Evolutionary conservation across 139 green algal genomes (phyloP), one percentile per base, ranked within the genome.

Genomic region (Chlamydomonas sphaeroides): DNA sequence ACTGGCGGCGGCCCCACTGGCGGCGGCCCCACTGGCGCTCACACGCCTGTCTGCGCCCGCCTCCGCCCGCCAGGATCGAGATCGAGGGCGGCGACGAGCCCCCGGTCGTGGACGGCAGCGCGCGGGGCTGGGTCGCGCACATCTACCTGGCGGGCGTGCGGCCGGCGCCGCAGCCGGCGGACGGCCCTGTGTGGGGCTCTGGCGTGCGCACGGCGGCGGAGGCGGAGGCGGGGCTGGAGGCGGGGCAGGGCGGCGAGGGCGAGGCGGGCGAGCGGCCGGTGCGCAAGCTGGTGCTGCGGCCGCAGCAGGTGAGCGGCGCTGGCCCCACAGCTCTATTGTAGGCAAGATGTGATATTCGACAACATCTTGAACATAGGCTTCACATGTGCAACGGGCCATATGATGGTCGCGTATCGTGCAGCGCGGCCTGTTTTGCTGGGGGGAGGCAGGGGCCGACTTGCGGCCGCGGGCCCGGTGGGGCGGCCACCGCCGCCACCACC

Each of bases 21-120:
- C n/a, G n/a, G n/a, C n/a, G n/a, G n/a, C n/a, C n/a, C n/a, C n/a
- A n/a, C n/a, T n/a, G n/a, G n/a, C n/a, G n/a, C n/a, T n/a, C n/a
- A n/a, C n/a, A n/a, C n/a, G n/a, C n/a, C n/a, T n/a, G n/a, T n/a
- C n/a, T n/a, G n/a, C n/a, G n/a, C n/a, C n/a, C n/a, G n/a, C n/a
- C n/a, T n/a, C n/a, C n/a, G n/a, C n/a, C n/a, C n/a, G n/a, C n/a
- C 80, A 91, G 90, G 28, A 92, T 94, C 78, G 91, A 94, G 80
- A 89, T 94, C 36, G 91, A 94, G 83, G 91, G 88, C 36, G 89
- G 87, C 8, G 5, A 39, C 6, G 95, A 98, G 85, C 39, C 97
- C 26, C 96, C 96, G 21, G 83, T 97, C 14, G 17, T 98, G 15
- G 96, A 98, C 80, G 95, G 96, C 63, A 96, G 90, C 26, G 90